Evolutionary conservation across 768 basidiomycete genomes (phyloP), one percentile per base, ranked within the genome.

Genomic region (Termitomyces sp.): DNA sequence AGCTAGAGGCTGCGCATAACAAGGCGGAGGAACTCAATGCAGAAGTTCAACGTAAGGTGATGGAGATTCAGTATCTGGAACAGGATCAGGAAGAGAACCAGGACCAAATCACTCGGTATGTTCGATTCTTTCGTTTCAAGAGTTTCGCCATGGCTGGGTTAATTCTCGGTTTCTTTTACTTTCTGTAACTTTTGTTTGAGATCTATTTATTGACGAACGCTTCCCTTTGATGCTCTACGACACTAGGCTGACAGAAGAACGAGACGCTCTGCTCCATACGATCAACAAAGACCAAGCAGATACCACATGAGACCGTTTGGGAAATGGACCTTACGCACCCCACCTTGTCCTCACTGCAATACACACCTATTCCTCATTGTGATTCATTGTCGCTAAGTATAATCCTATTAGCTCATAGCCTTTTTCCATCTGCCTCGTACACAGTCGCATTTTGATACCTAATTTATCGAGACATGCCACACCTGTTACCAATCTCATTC

Each of bases 11-110:
- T 10, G 73, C 82, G 12, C 70, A 77, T 55, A 59, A 64, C 28
- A 81, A 76, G 65, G 73, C 81, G 40, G 73, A 75, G 19, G 83
- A 84, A 50, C 72, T 86, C 45, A 76, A 84, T 63, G 74, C 79
- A 56, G 84, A 88, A 60, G 71, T 89, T 52, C 75, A 72, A 5
- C 78, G 86, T 59, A 91, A 90, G 70, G 77, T 78, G 56, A 86
- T 93, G 88, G 91, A 93, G 71, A 86, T 92, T 46, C 78, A 83
- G 61, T 89, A 85, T 69, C 77, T 90, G 55, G 89, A 90, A 66
- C 81, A 84, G 67, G 89, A 91, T 26, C 83, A 87, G 66, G 89
- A 91, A 42, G 91, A 93, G 62, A 82, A 65, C 59, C 78, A 85
- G 62, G 87, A 89, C 65, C 80, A 84, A 57, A 85, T 91, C 55